Evolutionary conservation across 257 asterid genomes (phyloP), one percentile per base, ranked within the genome.

Genomic region (Verbascum thapsus): DNA sequence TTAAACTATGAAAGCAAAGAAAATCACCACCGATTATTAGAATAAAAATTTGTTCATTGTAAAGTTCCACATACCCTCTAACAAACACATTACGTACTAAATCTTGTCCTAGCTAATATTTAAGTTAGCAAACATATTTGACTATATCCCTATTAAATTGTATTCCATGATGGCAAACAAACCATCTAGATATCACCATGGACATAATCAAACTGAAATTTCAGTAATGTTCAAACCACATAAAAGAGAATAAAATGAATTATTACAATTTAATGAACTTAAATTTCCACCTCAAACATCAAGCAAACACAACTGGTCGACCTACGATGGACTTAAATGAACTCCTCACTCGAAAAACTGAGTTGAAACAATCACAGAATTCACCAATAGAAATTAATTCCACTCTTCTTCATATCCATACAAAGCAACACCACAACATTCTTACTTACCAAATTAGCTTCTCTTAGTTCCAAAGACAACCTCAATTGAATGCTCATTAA

Each of bases 1-100:
- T 61, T 47, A 3, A 45, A 61, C 32, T 61, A 45, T 37, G 18
- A 3, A 60, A 35, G 49, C 3, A 49, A 18, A 50, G 16, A 10
- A 50, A 49, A 63, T 40, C 68, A n/a, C n/a, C n/a, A n/a, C n/a
- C 37, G 18, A 59, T 41, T 22, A 58, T 39, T 15, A n/a, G 3
- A 1, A 6, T 8, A n/a, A 10, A 44, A 44, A 9, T 6, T 30
- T 17, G 7, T 37, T 48, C 68, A n/a, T n/a, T n/a, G n/a, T n/a
- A n/a, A n/a, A n/a, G n/a, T n/a, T n/a, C n/a, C n/a, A 49, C 45
- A 12, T 26, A 17, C 17, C 34, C 37, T 57, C 32, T 42, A 40
- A n/a, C 35, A 22, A 51, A 40, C 39, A 50, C 59, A 34, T 13
- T 55, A 7, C 4, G 8, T 13, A 19, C 30, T 17, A 17, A 49